These are phyloP conservation scores for Podaxis mareebaensis DNA, from an alignment of 768 basidiomycete genomes.

Conservation along the genomic window DNA sequence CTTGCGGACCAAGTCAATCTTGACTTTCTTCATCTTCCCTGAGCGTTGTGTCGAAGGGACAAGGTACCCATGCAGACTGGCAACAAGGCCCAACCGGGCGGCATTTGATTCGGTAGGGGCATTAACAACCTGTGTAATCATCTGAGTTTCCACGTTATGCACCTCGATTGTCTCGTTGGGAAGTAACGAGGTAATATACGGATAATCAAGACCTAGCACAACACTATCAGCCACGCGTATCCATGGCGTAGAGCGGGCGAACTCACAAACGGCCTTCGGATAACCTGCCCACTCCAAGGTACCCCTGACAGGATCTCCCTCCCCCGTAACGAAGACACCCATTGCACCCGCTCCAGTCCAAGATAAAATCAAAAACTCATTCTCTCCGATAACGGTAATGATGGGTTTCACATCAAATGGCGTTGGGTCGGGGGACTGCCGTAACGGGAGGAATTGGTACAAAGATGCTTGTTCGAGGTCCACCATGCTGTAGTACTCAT, in stretches of 20 bases:
- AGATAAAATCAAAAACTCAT: slow-evolving; percentile 84
- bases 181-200: slow-evolving; percentile 76
- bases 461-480: slow-evolving; percentile 73
- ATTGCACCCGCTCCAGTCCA: slow-evolving; percentile 82
- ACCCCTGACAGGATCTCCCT: slow-evolving; percentile 87
- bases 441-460: slow-evolving; percentile 75
- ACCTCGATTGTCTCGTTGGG: slow-evolving; percentile 79
- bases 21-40: slow-evolving; percentile 45
- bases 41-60: slow-evolving; percentile 51
- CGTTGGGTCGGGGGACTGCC: slow-evolving; percentile 55
- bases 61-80: slow-evolving; percentile 45
- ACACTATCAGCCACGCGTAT: not conserved
- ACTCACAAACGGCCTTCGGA: slow-evolving; percentile 75
- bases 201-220: slow-evolving; percentile 72
- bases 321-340: slow-evolving; percentile 82
- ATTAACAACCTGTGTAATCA: slow-evolving; percentile 67
- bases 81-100: slow-evolving; percentile 33
- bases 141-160: slow-evolving; percentile 76
- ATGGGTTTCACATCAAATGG: slow-evolving; percentile 56
- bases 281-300: slow-evolving; percentile 85
- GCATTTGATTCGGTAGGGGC: slow-evolving; percentile 30
- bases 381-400: slow-evolving; percentile 72
- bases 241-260: not conserved
- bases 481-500: slow-evolving; percentile 72
- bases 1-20: slow-evolving; percentile 31